Base-by-base conservation (phyloP, 169 alveolate species). In the Amoebophrya sp. region DNA sequence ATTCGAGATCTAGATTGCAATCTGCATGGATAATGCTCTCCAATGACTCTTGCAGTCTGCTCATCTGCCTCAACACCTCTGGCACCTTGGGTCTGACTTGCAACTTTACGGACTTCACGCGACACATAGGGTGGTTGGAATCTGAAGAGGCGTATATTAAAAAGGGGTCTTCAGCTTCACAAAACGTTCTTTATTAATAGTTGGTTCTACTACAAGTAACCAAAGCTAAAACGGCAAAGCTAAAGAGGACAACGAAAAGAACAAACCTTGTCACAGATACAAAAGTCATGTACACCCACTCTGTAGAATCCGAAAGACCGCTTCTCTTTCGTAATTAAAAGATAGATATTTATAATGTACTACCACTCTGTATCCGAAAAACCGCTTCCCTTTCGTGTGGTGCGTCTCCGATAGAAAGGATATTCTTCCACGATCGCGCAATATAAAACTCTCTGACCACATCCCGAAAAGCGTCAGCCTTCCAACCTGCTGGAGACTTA, bases 401-500 rank as follows among this genome's bases (percentile, higher is more conserved):
- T n/a, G 92, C 53, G 36, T 90, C 92, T 3, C 92, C 92, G 41
- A 90, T 90, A 12, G 92, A 90, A 0, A 90, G 41, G n/a, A 90
- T 65, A 33, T 90, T 90, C 29, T 65, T 34, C 92, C 92, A 90
- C 0, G 39, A 26, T 1, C 83, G 12, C 83, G 2, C n/a, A 26
- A 65, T 65, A 36, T 65, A 65, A 65, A 65, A 65, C 36, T 65
- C 92, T 3, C 36, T 39, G 26, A 90, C 65, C 38, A 90, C 65
- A 41, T 90, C 92, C 34, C 92, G 53, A n/a, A 90, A 90, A 2
- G 92, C 92, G 41, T 90, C 83, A 0, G 92, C 92, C 78, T 90
- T 90, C 92, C 92, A 90, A 33, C 92, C 92, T 40, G 92, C 92
- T 24, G 92, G 92, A 33, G 53, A n/a, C 65, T 90, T 90, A 24